Evolutionary conservation across 2,329 filamentous ascomycete species (phyloP), one percentile per base, ranked within the genome.

Genomic region (Stagonosporopsis tanaceti): DNA sequence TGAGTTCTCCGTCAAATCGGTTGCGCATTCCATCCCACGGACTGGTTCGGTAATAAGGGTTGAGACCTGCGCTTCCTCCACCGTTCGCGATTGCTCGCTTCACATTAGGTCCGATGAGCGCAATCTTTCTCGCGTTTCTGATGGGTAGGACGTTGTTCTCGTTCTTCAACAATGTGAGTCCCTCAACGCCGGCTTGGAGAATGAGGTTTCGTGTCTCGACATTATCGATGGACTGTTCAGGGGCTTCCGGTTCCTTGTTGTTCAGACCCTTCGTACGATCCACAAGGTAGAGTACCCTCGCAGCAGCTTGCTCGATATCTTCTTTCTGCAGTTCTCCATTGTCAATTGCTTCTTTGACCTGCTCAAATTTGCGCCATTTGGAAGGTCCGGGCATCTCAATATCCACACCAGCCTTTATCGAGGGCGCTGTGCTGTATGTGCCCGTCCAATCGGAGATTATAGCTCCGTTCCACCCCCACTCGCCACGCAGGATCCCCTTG

Each of bases 61-160:
- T 89, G 45, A 90, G 76, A 61, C 85, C 88, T 17, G 88, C 87
- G 66, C 87, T 89, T 47, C 88, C 87, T 38, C 87, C 87, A 47
- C 88, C 87, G 15, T 85, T 85, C n/a, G 85, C 87, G 61, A 90
- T 88, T 0, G 87, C 84, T 52, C 86, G 79, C 69, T 89, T 88
- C 20, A 86, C 87, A 60, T 90, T 89, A 1, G 87, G 87, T 0
- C 87, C 87, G 48, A 90, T 89, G 57, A 89, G 81, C 3, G 87
- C 87, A 54, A 90, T 82, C 68, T 82, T 88, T 54, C 81, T 81
- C 15, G 82, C 82, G 25, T 79, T 79, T 6, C 80, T 79, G 57
- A 89, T 82, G 0, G 87, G 87, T 7, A 90, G 77, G n/a, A 88
- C 74, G 2, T 70, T 74, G 0, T 81, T 79, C 50, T 88, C 82